Conservation (phyloP, 805 yeast genomes). For the Blastobotrys mokoenaii region DNA sequence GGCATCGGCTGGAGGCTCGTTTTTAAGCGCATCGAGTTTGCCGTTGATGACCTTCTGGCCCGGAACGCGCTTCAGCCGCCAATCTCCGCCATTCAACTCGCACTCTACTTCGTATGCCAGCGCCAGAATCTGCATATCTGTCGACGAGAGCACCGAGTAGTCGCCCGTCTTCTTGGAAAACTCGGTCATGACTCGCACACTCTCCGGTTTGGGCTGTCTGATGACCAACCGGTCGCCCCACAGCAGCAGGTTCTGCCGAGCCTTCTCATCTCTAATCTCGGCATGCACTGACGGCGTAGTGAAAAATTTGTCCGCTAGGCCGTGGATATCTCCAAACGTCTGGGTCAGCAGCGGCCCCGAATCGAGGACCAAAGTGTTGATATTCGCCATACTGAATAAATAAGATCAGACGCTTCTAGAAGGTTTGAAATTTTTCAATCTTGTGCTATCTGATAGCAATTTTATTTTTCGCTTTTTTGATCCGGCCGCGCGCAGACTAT, state of each 20-base stretch:
- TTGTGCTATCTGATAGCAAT: too few relatives aligned
- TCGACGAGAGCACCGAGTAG: conserved; percentile 72
- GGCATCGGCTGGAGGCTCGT: conserved; percentile 4
- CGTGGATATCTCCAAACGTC: conserved; percentile 62
- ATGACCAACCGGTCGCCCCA: conserved; percentile 68
- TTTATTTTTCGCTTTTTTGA: too few relatives aligned
- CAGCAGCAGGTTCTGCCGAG: conserved; percentile 65
- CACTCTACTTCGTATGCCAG: conserved; percentile 79
- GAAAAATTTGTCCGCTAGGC: conserved; percentile 60
- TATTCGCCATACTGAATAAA: conserved; percentile 7
- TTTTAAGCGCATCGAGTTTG: background rate
- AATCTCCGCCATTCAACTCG: conserved; percentile 59
- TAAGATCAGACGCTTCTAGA: background rate
- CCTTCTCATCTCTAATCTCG: conserved; percentile 81
- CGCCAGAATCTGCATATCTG: conserved; percentile 90
- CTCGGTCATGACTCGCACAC: conserved; percentile 55
- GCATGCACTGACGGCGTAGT: conserved; percentile 88
- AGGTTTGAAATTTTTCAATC: background rate
- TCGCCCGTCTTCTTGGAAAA: conserved; percentile 92
- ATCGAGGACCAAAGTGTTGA: conserved; percentile 65
- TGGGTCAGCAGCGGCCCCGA: conserved; percentile 93
- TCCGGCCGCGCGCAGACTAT: background rate
- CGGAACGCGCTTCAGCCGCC: conserved; percentile 64
- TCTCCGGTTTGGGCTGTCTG: conserved; percentile 67
- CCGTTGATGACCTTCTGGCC: conserved; percentile 40